phyloP scores from a whole-genome alignment of 78 protist genomes.

The Anaeramoeba flamelloides region DNA sequence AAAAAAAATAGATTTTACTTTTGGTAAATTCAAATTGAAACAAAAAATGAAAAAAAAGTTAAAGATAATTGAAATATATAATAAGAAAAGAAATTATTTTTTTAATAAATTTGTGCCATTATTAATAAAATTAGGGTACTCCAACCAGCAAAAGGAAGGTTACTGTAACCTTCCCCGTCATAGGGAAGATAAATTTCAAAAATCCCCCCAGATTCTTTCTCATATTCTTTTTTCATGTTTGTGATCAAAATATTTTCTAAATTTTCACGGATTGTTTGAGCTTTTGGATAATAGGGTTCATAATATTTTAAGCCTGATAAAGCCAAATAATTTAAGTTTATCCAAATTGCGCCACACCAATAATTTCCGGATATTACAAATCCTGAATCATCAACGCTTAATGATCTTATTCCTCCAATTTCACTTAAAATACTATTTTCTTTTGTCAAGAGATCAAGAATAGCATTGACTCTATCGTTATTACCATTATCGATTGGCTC shows the following conservation, averaged over 20 bases:
- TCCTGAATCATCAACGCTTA: background rate
- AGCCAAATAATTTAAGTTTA: background rate
- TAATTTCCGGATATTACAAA: background rate
- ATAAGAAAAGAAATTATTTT: too few species aligned
- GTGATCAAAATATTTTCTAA: background rate
- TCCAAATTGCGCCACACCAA: background rate
- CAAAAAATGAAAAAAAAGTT: too few species aligned
- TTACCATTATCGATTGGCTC: background rate
- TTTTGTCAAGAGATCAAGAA: background rate
- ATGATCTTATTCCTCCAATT: background rate
- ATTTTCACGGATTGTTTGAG: background rate
- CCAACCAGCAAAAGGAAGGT: background rate
- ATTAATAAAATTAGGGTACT: background rate
- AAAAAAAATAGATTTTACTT: too few species aligned
- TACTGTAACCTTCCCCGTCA: background rate
- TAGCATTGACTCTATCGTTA: background rate
- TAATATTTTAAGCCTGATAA: background rate
- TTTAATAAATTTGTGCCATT: too few species aligned
- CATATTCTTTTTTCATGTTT: background rate
- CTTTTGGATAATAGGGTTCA: background rate
- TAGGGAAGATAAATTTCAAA: background rate
- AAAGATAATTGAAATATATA: too few species aligned
- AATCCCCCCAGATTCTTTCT: background rate
- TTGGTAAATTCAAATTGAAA: too few species aligned
- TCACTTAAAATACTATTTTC: background rate